Evolutionary conservation across 129 eudicot genomes (phyloP).

Genomic region (Kitagawia praeruptora): DNA sequence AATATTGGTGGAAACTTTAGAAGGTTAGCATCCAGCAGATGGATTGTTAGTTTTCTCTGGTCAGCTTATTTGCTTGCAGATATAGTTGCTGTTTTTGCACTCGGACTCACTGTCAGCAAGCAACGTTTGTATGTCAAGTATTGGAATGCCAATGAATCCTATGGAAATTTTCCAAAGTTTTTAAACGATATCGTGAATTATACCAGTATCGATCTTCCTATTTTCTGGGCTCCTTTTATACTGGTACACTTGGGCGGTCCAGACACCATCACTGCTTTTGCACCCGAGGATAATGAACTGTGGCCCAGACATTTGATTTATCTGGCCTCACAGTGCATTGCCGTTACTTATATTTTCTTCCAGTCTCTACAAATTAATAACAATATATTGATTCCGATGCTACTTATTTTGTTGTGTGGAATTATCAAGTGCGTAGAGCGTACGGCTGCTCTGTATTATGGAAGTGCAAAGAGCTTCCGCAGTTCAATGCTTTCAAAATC

Average conservation of each 20-base stretch:
- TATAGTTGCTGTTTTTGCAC: constrained; percentile 20
- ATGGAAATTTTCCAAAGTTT: no score
- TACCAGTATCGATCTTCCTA: constrained; percentile 21
- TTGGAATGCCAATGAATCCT: not conserved
- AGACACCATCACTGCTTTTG: constrained; percentile 23
- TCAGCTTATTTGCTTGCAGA: constrained; percentile 48
- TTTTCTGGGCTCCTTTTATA: constrained; percentile 58
- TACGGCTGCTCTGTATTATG: constrained; percentile 36
- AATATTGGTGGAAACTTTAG: not conserved
- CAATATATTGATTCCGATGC: not conserved
- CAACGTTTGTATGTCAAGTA: not conserved
- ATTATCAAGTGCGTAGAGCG: constrained; percentile 19
- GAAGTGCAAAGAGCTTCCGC: constrained; percentile 36
- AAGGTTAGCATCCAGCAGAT: constrained; percentile 5
- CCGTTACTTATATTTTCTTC: not conserved
- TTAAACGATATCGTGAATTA: no score
- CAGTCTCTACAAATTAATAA: not conserved
- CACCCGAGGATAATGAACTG: constrained; percentile 51
- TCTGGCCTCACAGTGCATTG: constrained; percentile 25
- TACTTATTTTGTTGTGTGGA: not conserved
- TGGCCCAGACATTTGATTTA: constrained; percentile 50
- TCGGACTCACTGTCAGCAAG: constrained; percentile 3
- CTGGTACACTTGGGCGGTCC: constrained; percentile 61
- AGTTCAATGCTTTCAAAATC: constrained; percentile 34
- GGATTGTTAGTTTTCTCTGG: constrained; percentile 36